Base-by-base conservation (phyloP, 495 filamentous ascomycete species). In the Hypoxylon lenormandii region DNA sequence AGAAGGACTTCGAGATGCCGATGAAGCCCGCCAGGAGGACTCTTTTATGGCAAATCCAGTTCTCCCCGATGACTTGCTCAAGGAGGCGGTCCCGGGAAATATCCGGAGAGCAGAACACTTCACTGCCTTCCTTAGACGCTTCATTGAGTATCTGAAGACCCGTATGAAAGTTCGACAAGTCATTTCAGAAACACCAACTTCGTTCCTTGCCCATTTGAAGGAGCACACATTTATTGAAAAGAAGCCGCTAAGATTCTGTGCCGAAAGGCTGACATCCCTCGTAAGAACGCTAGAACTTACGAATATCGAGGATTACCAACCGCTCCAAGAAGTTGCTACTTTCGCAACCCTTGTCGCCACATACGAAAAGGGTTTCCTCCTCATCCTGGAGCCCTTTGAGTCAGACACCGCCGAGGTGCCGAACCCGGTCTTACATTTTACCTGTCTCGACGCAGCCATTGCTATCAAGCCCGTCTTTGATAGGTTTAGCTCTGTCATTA, bases 401-500 rank as follows among this genome's bases (percentile, higher is more conserved):
- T 94, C 93, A 0, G 96, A 97, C 70, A 91, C 91, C 18, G 94
- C 96, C 30, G 96, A 94, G 49, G 93, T 98, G 0, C 93, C 95
- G 2, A 99, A 99, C 64, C 96, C 96, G 0, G 87, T 97, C 21
- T 82, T 99, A 2, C 96, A 99, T 74, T 97, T 98, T 74, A 94
- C 94, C 8, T 99, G 96, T 69, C 83, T 99, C 21, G 96, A 99
- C 81, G 96, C 96, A 13, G 95, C 96, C 4, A 99, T 99, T 63
- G 96, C 96, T 47, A 98, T 99, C 77, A 97, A 94, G 72, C 96
- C 96, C 1, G 93, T 99, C 7, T 96, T 98, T 74, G 95, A 99
- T 56, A 90, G 96, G 33, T 99, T 99, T 77, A 91, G 89, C 73
- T 97, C 96, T 5, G 96, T 99, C 56, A 94, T 99, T 78, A 97